phyloP scores from a whole-genome alignment of 805 yeast species.

The Wickerhamomyces bovis region DNA sequence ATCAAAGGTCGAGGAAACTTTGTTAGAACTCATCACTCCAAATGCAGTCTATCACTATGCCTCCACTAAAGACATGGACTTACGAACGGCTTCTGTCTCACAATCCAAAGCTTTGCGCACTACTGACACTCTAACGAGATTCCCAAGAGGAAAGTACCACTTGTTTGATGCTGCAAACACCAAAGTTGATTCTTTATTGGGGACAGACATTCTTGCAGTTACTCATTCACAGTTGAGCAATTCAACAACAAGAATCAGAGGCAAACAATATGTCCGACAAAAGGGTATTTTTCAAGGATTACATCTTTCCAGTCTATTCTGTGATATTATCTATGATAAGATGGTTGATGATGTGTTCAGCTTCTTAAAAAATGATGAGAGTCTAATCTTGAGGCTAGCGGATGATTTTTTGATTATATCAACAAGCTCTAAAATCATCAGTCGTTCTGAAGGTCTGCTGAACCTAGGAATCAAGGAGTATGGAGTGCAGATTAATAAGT shows the following conservation, averaged over 20 bases:
- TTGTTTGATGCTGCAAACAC: background rate
- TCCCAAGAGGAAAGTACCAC: background rate
- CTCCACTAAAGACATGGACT: constrained; percentile 9
- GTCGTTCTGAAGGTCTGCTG: constrained; percentile 25
- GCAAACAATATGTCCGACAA: constrained; percentile 39
- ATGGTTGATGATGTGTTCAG: constrained; percentile 36
- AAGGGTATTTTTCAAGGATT: constrained; percentile 85
- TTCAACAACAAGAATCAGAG: constrained; percentile 37
- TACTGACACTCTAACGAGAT: background rate
- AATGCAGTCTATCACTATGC: constrained; percentile 9
- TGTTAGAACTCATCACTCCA: constrained; percentile 27
- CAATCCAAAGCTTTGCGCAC: constrained; percentile 19
- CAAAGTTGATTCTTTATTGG: constrained; percentile 27
- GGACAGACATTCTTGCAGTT: constrained; percentile 38
- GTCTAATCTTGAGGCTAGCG: constrained; percentile 56
- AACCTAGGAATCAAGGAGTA: constrained; percentile 32
- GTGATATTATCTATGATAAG: constrained; percentile 66
- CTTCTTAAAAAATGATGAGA: constrained; percentile 18
- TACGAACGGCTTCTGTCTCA: constrained; percentile 26
- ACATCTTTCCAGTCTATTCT: constrained; percentile 64
- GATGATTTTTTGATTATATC: constrained; percentile 84
- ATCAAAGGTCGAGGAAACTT: constrained; percentile 29
- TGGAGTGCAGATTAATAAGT: constrained; percentile 27
- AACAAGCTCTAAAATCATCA: constrained; percentile 29
- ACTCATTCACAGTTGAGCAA: constrained; percentile 48